Conservation (phyloP, 768 basidiomycete genomes). For the Crepidotus variabilis region DNA sequence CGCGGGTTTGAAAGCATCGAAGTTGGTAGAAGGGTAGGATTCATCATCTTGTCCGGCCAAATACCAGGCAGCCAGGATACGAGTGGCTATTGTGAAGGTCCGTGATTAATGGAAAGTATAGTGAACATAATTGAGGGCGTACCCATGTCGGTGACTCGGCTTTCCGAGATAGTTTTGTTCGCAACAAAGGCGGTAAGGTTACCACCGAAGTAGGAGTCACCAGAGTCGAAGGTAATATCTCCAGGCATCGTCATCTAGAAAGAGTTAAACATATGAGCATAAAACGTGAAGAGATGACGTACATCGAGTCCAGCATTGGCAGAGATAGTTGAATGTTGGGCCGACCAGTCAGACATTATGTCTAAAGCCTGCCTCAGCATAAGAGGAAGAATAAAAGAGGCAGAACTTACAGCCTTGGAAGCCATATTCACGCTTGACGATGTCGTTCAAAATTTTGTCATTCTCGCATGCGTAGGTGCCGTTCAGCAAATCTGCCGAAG, state of each 20-base stretch:
- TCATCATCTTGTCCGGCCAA: conserved; percentile 59
- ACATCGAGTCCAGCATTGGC: conserved; percentile 65
- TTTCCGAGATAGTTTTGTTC: conserved; percentile 66
- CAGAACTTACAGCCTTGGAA: conserved; percentile 67
- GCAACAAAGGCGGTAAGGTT: conserved; percentile 66
- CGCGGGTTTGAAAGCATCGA: conserved; percentile 58
- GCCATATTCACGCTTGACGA: conserved; percentile 72
- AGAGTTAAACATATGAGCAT: not conserved
- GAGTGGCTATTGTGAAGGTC: not conserved
- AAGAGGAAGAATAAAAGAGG: not conserved
- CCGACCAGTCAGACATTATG: conserved; percentile 75
- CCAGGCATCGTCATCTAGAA: conserved; percentile 71
- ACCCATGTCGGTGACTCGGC: conserved; percentile 76
- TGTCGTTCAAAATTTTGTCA: conserved; percentile 62
- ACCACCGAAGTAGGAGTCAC: conserved; percentile 56
- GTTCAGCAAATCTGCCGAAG: conserved; percentile 55
- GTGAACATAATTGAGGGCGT: conserved; percentile 16
- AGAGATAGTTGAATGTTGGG: conserved; percentile 58
- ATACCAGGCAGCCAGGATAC: not conserved
- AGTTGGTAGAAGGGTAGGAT: conserved; percentile 64
- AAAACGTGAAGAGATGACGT: conserved; percentile 15
- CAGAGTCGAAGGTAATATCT: conserved; percentile 46
- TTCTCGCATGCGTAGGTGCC: conserved; percentile 76
- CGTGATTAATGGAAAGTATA: not conserved
- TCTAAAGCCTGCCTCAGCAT: conserved; percentile 23